Conservation (phyloP, 768 basidiomycete genomes). For the Suillus cothurnatus region DNA sequence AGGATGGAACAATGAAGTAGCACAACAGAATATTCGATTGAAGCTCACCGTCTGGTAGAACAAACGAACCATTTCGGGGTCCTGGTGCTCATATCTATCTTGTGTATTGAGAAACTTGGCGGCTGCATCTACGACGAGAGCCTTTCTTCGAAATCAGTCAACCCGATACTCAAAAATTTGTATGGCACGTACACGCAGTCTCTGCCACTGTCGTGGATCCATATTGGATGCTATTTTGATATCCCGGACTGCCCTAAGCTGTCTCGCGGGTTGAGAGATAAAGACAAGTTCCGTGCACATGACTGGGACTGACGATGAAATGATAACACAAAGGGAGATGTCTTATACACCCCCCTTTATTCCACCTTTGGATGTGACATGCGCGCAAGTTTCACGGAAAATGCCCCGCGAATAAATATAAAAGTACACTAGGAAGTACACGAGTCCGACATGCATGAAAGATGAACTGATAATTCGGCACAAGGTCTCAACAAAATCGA, state of each 20-base stretch:
- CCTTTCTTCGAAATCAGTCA: not conserved
- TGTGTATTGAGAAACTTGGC: not conserved
- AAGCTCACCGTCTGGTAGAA: not conserved
- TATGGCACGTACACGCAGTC: not conserved
- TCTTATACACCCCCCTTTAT: not conserved
- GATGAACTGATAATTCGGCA: conserved; percentile 9
- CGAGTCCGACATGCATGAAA: conserved; percentile 9
- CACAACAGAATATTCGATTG: not conserved
- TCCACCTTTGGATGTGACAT: not conserved
- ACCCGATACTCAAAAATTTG: not conserved
- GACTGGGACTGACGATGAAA: not conserved
- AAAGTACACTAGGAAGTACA: conserved; percentile 3
- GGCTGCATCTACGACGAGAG: not conserved
- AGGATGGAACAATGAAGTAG: not conserved
- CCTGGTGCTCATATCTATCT: not conserved
- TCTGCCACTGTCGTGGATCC: not conserved
- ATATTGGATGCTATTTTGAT: conserved; percentile 1
- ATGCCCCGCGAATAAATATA: not conserved
- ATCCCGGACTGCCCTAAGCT: not conserved
- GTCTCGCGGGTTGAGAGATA: not conserved
- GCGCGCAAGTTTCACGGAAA: not conserved
- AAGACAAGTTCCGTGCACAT: not conserved
- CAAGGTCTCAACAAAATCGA: conserved; percentile 44
- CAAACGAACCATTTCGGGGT: conserved; percentile 2
- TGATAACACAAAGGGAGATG: not conserved